Evolutionary conservation across 2,329 filamentous ascomycete genomes (phyloP).

Genomic region (Xylariaceae sp.): DNA sequence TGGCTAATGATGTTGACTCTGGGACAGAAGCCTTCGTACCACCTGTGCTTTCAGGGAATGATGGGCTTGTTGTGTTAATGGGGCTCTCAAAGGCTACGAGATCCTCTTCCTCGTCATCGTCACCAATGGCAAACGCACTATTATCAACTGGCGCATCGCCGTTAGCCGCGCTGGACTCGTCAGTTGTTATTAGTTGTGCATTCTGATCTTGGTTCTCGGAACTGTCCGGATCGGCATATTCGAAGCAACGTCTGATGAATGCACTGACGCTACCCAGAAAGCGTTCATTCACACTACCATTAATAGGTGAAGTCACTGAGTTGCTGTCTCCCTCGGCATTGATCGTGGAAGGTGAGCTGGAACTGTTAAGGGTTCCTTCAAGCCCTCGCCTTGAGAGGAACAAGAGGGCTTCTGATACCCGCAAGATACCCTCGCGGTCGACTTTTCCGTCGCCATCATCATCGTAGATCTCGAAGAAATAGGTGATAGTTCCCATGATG

Average conservation of each 20-base stretch:
- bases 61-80: constrained; percentile 22
- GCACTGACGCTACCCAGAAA: constrained; percentile 91
- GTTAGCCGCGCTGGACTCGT: constrained; percentile 22
- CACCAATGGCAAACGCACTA: constrained; percentile 67
- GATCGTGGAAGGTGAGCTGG: constrained; percentile 52
- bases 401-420: constrained; percentile 88
- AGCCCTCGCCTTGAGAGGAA: constrained; percentile 88
- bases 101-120: constrained; percentile 46
- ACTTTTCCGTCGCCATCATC: constrained; percentile 87
- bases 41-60: constrained; percentile 36
- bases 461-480: constrained; percentile 97
- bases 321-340: constrained; percentile 36
- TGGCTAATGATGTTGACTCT: constrained; percentile 34
- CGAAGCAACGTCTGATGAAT: constrained; percentile 93
- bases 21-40: constrained; percentile 40
- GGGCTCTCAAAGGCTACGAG: constrained; percentile 54
- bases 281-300: constrained; percentile 70
- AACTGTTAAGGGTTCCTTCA: constrained; percentile 66
- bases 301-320: constrained; percentile 39
- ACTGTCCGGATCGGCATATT: constrained; percentile 92
- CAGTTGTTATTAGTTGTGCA: constrained; percentile 28
- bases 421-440: constrained; percentile 87
- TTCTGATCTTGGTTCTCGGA: constrained; percentile 50
- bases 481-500: constrained; percentile 96
- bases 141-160: constrained; percentile 32